Conservation (phyloP, 768 basidiomycete species). For the Gautieria morchelliformis region DNA sequence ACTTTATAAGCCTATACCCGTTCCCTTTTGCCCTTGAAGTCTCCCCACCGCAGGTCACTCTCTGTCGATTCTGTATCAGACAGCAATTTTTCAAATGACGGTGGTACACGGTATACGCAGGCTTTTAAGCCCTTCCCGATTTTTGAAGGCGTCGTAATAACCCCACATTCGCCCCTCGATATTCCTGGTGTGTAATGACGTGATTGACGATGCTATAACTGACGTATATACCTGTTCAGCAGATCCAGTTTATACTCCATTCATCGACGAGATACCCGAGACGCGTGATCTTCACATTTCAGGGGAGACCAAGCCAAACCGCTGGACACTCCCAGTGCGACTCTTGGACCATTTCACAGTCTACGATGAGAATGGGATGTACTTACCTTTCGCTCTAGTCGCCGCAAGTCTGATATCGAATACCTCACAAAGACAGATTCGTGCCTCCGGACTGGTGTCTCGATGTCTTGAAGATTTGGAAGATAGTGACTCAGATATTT, state of each 20-base stretch:
- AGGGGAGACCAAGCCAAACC: neutral
- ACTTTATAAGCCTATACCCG: neutral
- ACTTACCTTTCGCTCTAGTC: constrained; percentile 29
- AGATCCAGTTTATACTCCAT: neutral
- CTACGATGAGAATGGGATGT: constrained; percentile 30
- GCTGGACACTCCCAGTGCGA: constrained; percentile 43
- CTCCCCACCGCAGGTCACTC: neutral
- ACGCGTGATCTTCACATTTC: neutral
- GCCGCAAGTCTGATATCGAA: neutral
- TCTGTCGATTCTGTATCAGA: neutral
- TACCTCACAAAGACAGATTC: neutral
- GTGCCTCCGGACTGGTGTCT: neutral
- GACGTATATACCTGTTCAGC: neutral
- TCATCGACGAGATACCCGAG: neutral
- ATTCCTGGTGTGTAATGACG: neutral
- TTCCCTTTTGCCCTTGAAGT: neutral
- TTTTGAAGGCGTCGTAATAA: neutral
- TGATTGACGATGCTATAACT: neutral
- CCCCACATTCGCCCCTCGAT: neutral
- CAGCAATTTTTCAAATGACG: neutral
- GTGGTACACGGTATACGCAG: neutral
- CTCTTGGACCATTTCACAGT: constrained; percentile 44
- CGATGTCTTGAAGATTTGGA: neutral
- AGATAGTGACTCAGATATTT: neutral
- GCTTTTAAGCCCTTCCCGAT: neutral